Percentiles rank a stretch among this genome's conserved stretches.
Conservation (phyloP, 306 rosid species). For the Fagus sylvatica region DNA sequence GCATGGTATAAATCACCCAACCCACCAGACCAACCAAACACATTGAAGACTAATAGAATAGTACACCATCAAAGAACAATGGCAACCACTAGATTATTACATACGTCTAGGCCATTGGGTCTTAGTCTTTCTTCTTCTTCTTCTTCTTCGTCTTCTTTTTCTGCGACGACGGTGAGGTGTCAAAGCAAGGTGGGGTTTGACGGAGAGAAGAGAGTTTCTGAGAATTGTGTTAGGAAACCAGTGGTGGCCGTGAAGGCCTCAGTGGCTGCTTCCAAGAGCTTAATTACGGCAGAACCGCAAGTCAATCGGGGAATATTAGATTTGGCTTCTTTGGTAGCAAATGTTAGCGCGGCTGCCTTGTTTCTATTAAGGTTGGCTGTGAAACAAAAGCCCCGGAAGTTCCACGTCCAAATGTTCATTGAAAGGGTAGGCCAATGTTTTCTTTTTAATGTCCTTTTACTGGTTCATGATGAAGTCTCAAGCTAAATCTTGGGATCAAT, state of each 20-base stretch:
- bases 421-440: conserved; percentile 35
- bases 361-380: conserved; percentile 20
- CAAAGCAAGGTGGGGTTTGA: conserved; percentile 2
- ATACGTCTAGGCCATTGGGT: conserved; percentile 22
- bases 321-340: conserved; percentile 20
- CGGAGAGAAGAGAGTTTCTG: conserved; percentile 5
- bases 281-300: neutral
- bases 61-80: conserved; percentile 9
- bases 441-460: neutral
- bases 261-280: neutral
- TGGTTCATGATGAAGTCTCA: too few relatives aligned
- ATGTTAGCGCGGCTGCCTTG: conserved; percentile 4
- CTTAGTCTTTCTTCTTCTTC: conserved; percentile 19
- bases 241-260: conserved; percentile 23
- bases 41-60: neutral
- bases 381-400: conserved; percentile 7
- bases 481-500: too few relatives aligned
- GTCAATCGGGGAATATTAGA: conserved; percentile 13
- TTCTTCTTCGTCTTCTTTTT: conserved; percentile 20
- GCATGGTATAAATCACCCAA: conserved; percentile 9
- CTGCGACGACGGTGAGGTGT: conserved; percentile 10
- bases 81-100: conserved; percentile 39
- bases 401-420: conserved; percentile 41
- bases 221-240: conserved; percentile 5
- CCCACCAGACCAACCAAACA: neutral